Percentiles rank a stretch among this genome's conserved stretches.
Evolutionary conservation across 768 basidiomycete species (phyloP).

Genomic region (Gymnopilus junonius): DNA sequence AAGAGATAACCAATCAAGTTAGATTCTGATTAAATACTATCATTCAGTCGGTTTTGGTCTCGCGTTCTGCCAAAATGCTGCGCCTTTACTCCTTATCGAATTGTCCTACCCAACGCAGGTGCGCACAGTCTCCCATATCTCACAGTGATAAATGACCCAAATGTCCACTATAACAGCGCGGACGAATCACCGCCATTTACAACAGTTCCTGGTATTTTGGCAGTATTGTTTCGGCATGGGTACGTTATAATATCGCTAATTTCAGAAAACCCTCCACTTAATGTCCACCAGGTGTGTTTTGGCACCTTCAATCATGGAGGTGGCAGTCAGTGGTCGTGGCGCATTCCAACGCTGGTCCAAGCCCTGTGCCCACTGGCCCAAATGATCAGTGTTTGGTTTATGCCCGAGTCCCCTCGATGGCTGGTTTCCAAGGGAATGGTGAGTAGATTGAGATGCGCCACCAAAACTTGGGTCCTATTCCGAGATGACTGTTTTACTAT

Average conservation of each 20-base stretch:
- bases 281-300: slow-evolving; percentile 37
- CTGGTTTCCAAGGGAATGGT: slow-evolving; percentile 66
- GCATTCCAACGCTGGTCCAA: slow-evolving; percentile 66
- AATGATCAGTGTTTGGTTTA: slow-evolving; percentile 54
- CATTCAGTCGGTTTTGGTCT: slow-evolving; percentile 64
- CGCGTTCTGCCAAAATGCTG: slow-evolving; percentile 61
- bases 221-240: slow-evolving; percentile 62
- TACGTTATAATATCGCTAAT: slow-evolving; percentile 18
- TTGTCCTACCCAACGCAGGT: slow-evolving; percentile 74
- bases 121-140: slow-evolving; percentile 13
- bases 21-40: slow-evolving; percentile 1
- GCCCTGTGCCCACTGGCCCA: slow-evolving; percentile 60
- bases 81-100: slow-evolving; percentile 66
- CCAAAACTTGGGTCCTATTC: no score
- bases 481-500: neutral
- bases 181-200: slow-evolving; percentile 65
- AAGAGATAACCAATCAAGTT: neutral
- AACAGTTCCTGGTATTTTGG: slow-evolving; percentile 80
- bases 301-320: slow-evolving; percentile 41
- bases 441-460: slow-evolving; percentile 24
- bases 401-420: slow-evolving; percentile 72
- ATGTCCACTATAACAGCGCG: slow-evolving; percentile 34
- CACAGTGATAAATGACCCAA: slow-evolving; percentile 1
- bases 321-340: slow-evolving; percentile 61
- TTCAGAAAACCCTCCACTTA: slow-evolving; percentile 2